Evolutionary conservation across 2,329 filamentous ascomycete genomes (phyloP).

Genomic region (Colletotrichum eremochloae): DNA sequence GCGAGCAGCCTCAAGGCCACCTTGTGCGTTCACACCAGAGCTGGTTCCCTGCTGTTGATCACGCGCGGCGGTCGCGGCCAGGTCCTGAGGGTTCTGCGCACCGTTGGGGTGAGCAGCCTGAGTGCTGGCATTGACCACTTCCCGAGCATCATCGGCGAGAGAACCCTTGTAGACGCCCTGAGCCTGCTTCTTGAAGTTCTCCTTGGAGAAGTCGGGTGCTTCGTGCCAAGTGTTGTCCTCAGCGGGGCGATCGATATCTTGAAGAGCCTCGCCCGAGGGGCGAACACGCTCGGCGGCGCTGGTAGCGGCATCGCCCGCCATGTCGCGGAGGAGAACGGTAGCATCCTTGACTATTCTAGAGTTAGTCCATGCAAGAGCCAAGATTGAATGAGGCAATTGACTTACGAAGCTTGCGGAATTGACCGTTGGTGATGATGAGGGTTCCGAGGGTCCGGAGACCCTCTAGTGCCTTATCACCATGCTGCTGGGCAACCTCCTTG

Average conservation of each 20-base stretch:
- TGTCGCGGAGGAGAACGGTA: slow-evolving; percentile 84
- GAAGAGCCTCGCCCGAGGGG: slow-evolving; percentile 81
- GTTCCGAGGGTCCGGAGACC: slow-evolving; percentile 90
- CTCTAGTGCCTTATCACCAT: slow-evolving; percentile 85
- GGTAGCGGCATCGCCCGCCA: slow-evolving; percentile 88
- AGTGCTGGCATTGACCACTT: slow-evolving; percentile 69
- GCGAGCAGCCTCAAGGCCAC: slow-evolving; percentile 59
- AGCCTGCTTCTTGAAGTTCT: slow-evolving; percentile 76
- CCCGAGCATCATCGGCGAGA: slow-evolving; percentile 69
- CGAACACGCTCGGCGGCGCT: slow-evolving; percentile 82
- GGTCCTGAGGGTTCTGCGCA: slow-evolving; percentile 66
- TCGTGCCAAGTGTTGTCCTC: slow-evolving; percentile 96
- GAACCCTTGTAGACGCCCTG: slow-evolving; percentile 71
- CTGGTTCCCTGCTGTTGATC: slow-evolving; percentile 59
- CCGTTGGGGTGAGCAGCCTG: slow-evolving; percentile 68
- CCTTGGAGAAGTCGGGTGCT: slow-evolving; percentile 79
- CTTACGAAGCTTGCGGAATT: slow-evolving; percentile 91
- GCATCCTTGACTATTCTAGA: slow-evolving; percentile 76
- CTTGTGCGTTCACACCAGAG: slow-evolving; percentile 65
- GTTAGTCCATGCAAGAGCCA: slow-evolving; percentile 33
- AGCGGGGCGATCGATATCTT: slow-evolving; percentile 85
- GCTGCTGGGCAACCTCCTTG: slow-evolving; percentile 83
- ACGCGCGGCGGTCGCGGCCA: slow-evolving; percentile 60
- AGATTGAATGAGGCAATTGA: slow-evolving; percentile 44
- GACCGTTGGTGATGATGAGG: slow-evolving; percentile 92